Evolutionary conservation across 169 alveolate genomes (phyloP).

Genomic region (Eimeria tenella): DNA sequence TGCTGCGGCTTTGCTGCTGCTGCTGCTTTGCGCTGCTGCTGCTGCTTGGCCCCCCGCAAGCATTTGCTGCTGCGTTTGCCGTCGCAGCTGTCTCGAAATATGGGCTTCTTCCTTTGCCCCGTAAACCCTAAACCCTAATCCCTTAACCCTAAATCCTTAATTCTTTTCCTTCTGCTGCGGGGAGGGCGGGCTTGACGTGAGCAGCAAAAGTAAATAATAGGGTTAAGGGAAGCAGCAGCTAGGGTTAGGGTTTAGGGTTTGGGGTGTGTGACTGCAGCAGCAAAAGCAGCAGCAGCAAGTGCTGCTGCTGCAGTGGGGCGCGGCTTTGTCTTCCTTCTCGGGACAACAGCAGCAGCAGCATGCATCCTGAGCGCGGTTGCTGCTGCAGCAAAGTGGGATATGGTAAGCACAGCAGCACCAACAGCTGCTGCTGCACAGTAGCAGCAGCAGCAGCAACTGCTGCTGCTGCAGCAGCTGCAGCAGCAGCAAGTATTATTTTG

Average conservation of each 20-base stretch:
- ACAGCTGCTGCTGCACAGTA: slow-evolving; percentile 42
- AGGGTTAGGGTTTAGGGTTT: slow-evolving; percentile 49
- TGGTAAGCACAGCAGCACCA: slow-evolving; percentile 10
- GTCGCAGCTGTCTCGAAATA: background rate
- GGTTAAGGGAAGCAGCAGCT: background rate
- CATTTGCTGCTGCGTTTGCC: background rate
- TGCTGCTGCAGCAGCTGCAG: slow-evolving; percentile 49
- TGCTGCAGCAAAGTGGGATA: background rate
- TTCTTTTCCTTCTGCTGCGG: background rate
- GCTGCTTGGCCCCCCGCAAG: background rate
- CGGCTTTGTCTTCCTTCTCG: background rate
- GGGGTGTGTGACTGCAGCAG: background rate
- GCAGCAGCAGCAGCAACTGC: slow-evolving; percentile 24
- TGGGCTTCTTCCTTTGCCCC: background rate
- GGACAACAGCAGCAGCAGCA: slow-evolving; percentile 11
- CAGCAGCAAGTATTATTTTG: slow-evolving; percentile 1
- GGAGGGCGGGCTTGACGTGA: no score
- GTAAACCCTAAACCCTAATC: slow-evolving; percentile 26
- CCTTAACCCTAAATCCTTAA: background rate
- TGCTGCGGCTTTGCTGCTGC: background rate
- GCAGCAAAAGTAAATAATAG: background rate
- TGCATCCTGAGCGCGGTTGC: background rate
- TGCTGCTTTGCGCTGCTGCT: background rate
- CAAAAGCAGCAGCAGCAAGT: slow-evolving; percentile 4
- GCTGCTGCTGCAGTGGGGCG: background rate